Conservation (phyloP, 2,329 filamentous ascomycete genomes). For the Chrysoporthe deuterocubensis region DNA sequence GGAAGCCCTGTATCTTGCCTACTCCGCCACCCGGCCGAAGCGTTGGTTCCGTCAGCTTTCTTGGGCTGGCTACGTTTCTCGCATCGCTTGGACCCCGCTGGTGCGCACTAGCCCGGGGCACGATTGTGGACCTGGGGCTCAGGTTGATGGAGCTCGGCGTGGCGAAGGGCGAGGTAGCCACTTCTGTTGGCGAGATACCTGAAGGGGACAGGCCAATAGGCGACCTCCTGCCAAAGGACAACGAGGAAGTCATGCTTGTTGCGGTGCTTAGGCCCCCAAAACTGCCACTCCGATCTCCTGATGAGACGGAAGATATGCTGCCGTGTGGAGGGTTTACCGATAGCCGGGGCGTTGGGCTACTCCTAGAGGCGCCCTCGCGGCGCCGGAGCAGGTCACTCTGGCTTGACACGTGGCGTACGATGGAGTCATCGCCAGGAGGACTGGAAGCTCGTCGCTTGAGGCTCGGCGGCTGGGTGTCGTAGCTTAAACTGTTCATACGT, state of each 20-base stretch:
- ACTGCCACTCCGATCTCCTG: constrained; percentile 50
- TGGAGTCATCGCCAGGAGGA: constrained; percentile 53
- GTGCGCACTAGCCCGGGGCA: constrained; percentile 44
- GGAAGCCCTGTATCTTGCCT: constrained; percentile 57
- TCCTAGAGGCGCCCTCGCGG: constrained; percentile 52
- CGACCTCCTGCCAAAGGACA: constrained; percentile 51
- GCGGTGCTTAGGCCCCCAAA: constrained; percentile 51
- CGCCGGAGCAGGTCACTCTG: constrained; percentile 52
- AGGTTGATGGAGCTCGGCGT: constrained; percentile 53
- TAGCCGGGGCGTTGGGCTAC: constrained; percentile 57
- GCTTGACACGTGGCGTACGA: constrained; percentile 43
- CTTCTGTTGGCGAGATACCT: constrained; percentile 54
- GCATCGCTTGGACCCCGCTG: constrained; percentile 51
- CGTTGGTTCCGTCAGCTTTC: constrained; percentile 55
- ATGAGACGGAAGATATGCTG: constrained; percentile 50
- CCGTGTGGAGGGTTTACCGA: constrained; percentile 47
- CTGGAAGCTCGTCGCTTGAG: constrained; percentile 62
- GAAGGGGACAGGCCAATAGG: constrained; percentile 51
- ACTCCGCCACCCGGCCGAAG: constrained; percentile 45
- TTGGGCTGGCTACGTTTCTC: constrained; percentile 50
- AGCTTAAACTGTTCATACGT: constrained; percentile 28
- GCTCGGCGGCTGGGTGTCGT: constrained; percentile 47
- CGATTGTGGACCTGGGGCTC: constrained; percentile 53
- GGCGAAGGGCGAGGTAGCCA: constrained; percentile 51
- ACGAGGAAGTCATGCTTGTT: constrained; percentile 47